Evolutionary conservation across 805 yeast genomes (phyloP), one percentile per base, ranked within the genome.

Genomic region (Cephaloascus albidus): DNA sequence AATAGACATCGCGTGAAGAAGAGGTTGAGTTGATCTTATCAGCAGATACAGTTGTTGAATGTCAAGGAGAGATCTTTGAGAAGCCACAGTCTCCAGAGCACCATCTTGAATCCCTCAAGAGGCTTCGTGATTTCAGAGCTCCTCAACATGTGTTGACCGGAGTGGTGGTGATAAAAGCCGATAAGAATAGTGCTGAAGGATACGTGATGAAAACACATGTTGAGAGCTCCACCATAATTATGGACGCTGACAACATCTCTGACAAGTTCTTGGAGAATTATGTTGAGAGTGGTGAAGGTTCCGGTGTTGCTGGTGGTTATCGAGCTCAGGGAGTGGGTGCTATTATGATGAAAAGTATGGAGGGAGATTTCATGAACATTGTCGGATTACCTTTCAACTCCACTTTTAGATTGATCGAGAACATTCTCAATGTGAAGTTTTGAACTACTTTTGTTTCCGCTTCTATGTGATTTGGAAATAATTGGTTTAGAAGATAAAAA

Each of bases 281-380:
- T 55, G 81, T 84, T 10, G 69, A 68, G 2, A 61, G 79, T 2
- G 81, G 72, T 18, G 97, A 90, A 54, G 97, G 93, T 1, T 40
- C 68, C 5, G 71, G 72, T 36, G 97, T 85, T 1, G 96, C 97
- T 2, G 98, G 97, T 4, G 98, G 98, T 1, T 89, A 85, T 61
- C 79, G 78, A 49, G 79, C 83, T 43, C 97, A 90, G 58, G 85
- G 81, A 0, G 54, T 56, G 8, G 93, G 94, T 2, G 78, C 83
- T 1, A 52, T 80, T 30, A 60, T 90, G 45, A 75, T 93, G 46
- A 58, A 66, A 17, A 58, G 61, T 14, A 71, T 88, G 10, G 67
- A 68, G 1, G 98, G 98, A 0, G 97, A 90, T 54, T 85, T 74
- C 52, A 78, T 71, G 58, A 90, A 87, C 54, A 84, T 86, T 12